Evolutionary conservation across 2,329 filamentous ascomycete species (phyloP), one percentile per base, ranked within the genome.

Genomic region (Pseudocercospora crystallina): DNA sequence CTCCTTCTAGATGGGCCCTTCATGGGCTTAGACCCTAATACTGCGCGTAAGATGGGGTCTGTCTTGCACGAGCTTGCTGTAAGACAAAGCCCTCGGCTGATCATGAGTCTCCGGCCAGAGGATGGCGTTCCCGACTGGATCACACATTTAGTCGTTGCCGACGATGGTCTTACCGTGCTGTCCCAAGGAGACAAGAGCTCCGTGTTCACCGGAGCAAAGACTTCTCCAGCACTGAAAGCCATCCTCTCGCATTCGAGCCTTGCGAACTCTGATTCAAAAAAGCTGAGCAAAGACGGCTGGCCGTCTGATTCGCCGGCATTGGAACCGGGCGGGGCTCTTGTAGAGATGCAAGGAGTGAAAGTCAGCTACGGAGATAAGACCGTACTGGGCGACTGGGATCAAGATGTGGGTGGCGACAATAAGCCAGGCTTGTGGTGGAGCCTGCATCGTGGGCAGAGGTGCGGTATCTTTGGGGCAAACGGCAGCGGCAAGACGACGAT

Each of bases 401-500:
- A 89, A 68, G 63, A 77, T 1, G 66, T 79, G 10, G 61, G 80
- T 3, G 80, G 80, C 0, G 61, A 74, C 40, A 59, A 71, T 13
- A 49, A 39, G 20, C 14, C 55, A 26, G 92, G 92, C 0, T 75
- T 97, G 5, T 80, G 86, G 65, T 96, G 94, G 90, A 88, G 80
- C 0, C 85, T 97, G 17, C 82, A 84, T 34, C 82, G 86, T 44
- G 91, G 92, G 17, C 84, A 96, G 67, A 83, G 91, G 56, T 96
- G 90, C 87, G 92, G 89, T 2, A 81, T 97, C 13, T 94, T 99
- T 65, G 94, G 94, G 0, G 87, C 91, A 30, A 97, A 99, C 62
- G 94, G 81, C 17, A 96, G 90, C 0, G 94, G 94, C 13, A 99
- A 99, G 75, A 99, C 94, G 0, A 99, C 94, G 0, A 80, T 99